Evolutionary conservation across 2,329 filamentous ascomycete species (phyloP).

Genomic region (Ceratocystis variospora): DNA sequence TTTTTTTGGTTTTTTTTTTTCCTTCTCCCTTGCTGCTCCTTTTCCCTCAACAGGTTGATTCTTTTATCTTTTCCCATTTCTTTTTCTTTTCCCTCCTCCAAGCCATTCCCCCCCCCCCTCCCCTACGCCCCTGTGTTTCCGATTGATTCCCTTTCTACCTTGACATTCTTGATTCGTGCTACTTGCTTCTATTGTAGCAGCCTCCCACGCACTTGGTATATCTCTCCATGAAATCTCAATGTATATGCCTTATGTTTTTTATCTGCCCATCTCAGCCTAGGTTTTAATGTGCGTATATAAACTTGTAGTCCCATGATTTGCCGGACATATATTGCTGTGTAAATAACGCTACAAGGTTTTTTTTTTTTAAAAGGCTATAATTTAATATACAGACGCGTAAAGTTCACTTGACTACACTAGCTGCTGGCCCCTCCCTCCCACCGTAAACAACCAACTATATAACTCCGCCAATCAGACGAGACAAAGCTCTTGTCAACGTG

Average conservation of each 20-base stretch:
- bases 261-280: not conserved
- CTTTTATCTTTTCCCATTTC: slow-evolving; percentile 5
- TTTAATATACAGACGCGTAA: too few species aligned
- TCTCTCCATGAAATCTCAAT: not conserved
- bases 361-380: too few species aligned
- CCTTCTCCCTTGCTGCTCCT: not conserved
- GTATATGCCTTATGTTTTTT: not conserved
- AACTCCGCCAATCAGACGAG: too few species aligned
- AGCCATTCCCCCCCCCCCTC: not conserved
- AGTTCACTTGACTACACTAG: too few species aligned
- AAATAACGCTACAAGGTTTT: too few species aligned
- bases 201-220: not conserved
- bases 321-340: too few species aligned
- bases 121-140: not conserved
- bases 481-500: too few species aligned
- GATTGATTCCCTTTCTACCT: slow-evolving; percentile 4
- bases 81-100: not conserved
- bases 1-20: not conserved
- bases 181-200: not conserved
- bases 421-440: too few species aligned
- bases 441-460: too few species aligned
- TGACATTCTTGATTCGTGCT: not conserved
- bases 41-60: not conserved
- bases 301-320: not conserved
- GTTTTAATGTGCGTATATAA: not conserved